phyloP scores from a whole-genome alignment of 2,329 filamentous ascomycete genomes.

The Fusarium sp. region DNA sequence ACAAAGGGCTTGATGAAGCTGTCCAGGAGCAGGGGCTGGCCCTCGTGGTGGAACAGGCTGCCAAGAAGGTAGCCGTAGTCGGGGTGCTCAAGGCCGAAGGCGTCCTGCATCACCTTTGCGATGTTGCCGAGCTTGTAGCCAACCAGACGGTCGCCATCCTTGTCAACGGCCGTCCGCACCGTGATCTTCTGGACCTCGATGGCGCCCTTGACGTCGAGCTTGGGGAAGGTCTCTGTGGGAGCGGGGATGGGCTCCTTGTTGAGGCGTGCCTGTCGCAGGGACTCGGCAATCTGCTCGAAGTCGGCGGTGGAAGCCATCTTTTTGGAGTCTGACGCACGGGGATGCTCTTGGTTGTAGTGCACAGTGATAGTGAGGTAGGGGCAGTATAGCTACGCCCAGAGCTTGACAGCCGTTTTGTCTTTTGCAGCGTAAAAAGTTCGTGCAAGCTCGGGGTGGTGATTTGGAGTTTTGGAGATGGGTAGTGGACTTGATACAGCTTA shows the following conservation, averaged over 20 bases:
- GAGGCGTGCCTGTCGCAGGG: conserved; percentile 41
- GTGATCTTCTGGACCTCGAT: conserved; percentile 45
- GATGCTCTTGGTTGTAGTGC: neutral
- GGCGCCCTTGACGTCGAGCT: conserved; percentile 40
- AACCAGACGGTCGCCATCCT: conserved; percentile 44
- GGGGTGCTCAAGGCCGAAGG: conserved; percentile 49
- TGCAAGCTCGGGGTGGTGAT: neutral
- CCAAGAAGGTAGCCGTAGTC: conserved; percentile 49
- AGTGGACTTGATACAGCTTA: too few species aligned
- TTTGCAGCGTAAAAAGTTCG: too few species aligned
- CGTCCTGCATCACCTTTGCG: conserved; percentile 51
- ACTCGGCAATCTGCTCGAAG: conserved; percentile 25
- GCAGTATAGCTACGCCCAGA: too few species aligned
- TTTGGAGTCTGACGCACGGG: too few species aligned
- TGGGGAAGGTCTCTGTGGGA: conserved; percentile 40
- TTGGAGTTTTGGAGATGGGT: neutral
- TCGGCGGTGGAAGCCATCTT: conserved; percentile 11
- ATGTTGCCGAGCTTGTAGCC: conserved; percentile 52
- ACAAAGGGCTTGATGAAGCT: conserved; percentile 48
- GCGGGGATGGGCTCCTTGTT: conserved; percentile 39
- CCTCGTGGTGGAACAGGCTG: conserved; percentile 47
- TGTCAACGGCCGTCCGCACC: conserved; percentile 35
- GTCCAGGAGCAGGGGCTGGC: conserved; percentile 36
- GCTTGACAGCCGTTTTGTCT: too few species aligned
- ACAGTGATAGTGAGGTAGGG: neutral